Evolutionary conservation across 306 rosid species (phyloP).

Genomic region (Aeschynomene evenia): DNA sequence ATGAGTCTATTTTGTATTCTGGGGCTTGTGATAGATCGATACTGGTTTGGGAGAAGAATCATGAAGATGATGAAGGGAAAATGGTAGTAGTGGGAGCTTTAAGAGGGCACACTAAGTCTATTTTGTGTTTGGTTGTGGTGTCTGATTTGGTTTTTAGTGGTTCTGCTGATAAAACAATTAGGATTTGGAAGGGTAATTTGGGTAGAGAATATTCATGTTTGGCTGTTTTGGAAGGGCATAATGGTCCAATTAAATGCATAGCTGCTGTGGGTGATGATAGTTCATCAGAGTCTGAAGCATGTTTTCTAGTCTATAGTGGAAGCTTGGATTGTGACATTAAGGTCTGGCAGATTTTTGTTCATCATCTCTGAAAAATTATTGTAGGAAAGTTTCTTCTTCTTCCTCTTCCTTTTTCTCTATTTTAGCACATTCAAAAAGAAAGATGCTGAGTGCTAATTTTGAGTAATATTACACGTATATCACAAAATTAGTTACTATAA

Average conservation of each 20-base stretch:
- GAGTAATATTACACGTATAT: too few species aligned
- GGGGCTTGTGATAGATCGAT: constrained; percentile 85
- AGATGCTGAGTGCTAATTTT: neutral
- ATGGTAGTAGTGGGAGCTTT: constrained; percentile 67
- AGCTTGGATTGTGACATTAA: constrained; percentile 76
- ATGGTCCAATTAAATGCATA: constrained; percentile 71
- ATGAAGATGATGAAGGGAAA: neutral
- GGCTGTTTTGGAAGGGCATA: constrained; percentile 74
- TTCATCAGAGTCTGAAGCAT: constrained; percentile 34
- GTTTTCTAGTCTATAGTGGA: constrained; percentile 67
- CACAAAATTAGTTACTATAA: too few species aligned
- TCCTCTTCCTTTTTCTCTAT: neutral
- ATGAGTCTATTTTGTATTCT: constrained; percentile 57
- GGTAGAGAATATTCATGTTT: constrained; percentile 55
- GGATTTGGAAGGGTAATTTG: constrained; percentile 66
- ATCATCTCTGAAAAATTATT: constrained; percentile 31
- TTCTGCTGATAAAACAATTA: constrained; percentile 72
- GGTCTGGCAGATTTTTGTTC: constrained; percentile 71
- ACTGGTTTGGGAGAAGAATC: constrained; percentile 70
- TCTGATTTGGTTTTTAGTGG: constrained; percentile 76
- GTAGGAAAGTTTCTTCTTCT: neutral
- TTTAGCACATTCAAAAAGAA: neutral
- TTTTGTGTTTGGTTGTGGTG: constrained; percentile 68
- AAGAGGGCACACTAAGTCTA: constrained; percentile 70
- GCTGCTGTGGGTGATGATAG: constrained; percentile 50